Base-by-base conservation (phyloP, 2,329 filamentous ascomycete genomes). In the Didymella segeticola region DNA sequence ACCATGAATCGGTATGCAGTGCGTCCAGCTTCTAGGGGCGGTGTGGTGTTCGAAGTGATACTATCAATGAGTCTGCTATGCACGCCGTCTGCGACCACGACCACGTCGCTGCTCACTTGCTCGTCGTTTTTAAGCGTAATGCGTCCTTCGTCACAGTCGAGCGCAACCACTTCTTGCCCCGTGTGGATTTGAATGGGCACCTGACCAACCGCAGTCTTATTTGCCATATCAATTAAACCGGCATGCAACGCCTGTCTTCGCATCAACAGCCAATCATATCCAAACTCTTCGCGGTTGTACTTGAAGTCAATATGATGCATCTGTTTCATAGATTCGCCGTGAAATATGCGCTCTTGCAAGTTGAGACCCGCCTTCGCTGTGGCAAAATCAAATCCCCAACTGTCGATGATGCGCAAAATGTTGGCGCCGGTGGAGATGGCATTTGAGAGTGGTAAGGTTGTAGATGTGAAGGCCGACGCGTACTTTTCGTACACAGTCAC, bases 401-500 rank as follows among this genome's bases (percentile, higher is more conserved):
- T 25, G 17, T 48, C 43, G 27, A 43, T 48, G 20, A 54, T 29
- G 10, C 51, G 51, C 5, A 43, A 23, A 22, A 54, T 45, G 20
- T 48, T 48, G n/a, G 39, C 33, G 27, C 43, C 43, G 2, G 34
- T 37, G n/a, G 45, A 31, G 20, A 48, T 48, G 17, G 45, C 45
- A 15, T 54, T 54, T 2, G 51, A 48, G 2, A 48, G 29, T 9
- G 45, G 38, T 4, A 36, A 25, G 5, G 45, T 48, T 5, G 51
- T 54, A n/a, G 45, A 48, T 31, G 51, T 45, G 45, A 39, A 48
- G 0, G 81, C 86, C 57, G 85, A 89, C 67, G 89, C 84, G 27
- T 81, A 79, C 27, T 82, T 82, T 67, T 89, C 87, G 64, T 89
- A 89, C 57, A 90, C 81, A 20, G 83, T 87, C 2, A 84, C 81